Base-by-base conservation (phyloP, 148 eudicot genomes). In the Limonium bicolor region DNA sequence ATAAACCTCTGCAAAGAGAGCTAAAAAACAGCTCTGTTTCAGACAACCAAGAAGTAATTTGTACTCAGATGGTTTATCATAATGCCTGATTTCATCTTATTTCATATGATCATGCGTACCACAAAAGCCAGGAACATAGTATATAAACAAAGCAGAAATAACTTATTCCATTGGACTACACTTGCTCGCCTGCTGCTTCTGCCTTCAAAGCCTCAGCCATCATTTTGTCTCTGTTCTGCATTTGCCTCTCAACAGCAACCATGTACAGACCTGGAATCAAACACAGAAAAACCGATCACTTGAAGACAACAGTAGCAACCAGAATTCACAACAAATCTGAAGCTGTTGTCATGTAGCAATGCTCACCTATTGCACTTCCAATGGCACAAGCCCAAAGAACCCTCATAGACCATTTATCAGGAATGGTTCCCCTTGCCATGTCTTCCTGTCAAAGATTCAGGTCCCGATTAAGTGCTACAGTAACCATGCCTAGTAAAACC, bases 401-500 rank as follows among this genome's bases (percentile, higher is more conserved):
- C 69, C 94, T 76, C 67, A 66, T 68, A 19, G 96, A 82, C 96
- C 96, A 86, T 60, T 65, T 82, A 69, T 86, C 94, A 52, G 73
- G 61, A 46, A 86, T 68, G 22, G 58, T 62, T 54, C 96, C 96
- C 53, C 96, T 66, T 17, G 63, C 43, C 96, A 86, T 86, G 42
- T 12, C 56, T 52, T 52, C 47, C 42, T 52, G n/a, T n/a, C n/a
- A n/a, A n/a, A n/a, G n/a, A n/a, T n/a, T n/a, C n/a, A n/a, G n/a
- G n/a, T n/a, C n/a, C n/a, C n/a, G n/a, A n/a, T n/a, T n/a, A n/a
- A n/a, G n/a, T n/a, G n/a, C n/a, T n/a, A n/a, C n/a, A n/a, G n/a
- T n/a, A n/a, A n/a, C n/a, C n/a, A n/a, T n/a, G n/a, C n/a, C n/a
- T n/a, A n/a, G n/a, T n/a, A n/a, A n/a, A n/a, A n/a, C n/a, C n/a